Conservation (phyloP, 495 filamentous ascomycete genomes). For the Xanthoparmelia taractica region DNA sequence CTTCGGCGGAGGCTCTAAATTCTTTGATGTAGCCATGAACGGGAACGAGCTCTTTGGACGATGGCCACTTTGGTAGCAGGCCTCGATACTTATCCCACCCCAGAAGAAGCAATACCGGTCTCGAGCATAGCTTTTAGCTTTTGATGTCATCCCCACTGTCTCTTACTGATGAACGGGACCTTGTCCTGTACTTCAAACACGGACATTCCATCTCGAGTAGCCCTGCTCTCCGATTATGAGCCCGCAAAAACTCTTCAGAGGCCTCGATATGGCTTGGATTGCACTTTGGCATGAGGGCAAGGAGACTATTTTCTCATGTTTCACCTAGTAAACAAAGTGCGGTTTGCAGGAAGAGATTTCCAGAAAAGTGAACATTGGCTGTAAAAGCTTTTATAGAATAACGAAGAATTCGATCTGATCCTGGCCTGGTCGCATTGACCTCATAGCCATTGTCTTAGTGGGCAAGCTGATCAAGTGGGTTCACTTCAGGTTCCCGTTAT, state of each 20-base stretch:
- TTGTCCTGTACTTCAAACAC: not conserved
- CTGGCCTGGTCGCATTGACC: not conserved
- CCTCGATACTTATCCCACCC: not conserved
- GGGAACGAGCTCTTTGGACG: slow-evolving; percentile 1
- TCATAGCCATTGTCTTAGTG: not conserved
- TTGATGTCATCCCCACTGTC: not conserved
- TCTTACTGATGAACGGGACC: not conserved
- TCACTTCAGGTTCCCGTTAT: too few relatives aligned
- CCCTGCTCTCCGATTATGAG: not conserved
- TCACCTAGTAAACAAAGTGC: not conserved
- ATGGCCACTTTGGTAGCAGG: not conserved
- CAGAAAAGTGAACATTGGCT: too few relatives aligned
- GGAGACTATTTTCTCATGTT: not conserved
- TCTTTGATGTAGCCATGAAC: not conserved
- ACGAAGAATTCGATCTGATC: too few relatives aligned
- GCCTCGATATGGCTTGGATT: not conserved
- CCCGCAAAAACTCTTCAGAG: not conserved
- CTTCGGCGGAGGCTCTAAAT: not conserved
- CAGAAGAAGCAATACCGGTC: not conserved
- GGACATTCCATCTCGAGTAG: not conserved
- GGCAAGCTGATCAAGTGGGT: not conserved
- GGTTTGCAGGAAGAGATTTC: not conserved
- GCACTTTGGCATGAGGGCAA: not conserved
- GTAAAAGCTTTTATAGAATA: too few relatives aligned
- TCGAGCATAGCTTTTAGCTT: not conserved